phyloP scores from a whole-genome alignment of 371 early-diverging fungal species.

The Globomyces sp. region DNA sequence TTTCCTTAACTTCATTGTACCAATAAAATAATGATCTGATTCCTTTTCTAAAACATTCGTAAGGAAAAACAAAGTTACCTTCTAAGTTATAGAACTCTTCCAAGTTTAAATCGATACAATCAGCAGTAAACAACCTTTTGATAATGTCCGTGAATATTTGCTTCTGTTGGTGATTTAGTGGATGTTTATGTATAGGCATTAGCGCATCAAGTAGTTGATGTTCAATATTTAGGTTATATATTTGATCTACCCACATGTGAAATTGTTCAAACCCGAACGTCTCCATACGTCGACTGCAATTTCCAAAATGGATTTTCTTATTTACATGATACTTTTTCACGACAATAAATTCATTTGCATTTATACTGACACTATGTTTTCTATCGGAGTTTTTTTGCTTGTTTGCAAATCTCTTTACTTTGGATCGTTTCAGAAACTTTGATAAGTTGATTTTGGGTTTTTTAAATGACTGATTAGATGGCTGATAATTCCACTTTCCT shows the following conservation, averaged over 20 bases:
- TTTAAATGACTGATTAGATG: not conserved
- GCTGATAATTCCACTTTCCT: not conserved
- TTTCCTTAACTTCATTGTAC: conserved; percentile 7
- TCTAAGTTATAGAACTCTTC: not conserved
- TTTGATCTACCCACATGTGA: no score
- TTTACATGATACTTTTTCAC: not conserved
- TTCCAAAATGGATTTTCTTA: not conserved
- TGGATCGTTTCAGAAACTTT: not conserved
- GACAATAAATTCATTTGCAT: not conserved
- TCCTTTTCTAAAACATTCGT: not conserved
- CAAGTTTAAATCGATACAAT: not conserved
- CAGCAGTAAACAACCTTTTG: not conserved
- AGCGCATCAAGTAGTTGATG: not conserved
- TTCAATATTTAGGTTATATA: not conserved
- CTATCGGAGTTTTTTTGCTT: not conserved
- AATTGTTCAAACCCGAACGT: not conserved
- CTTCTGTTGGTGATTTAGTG: not conserved
- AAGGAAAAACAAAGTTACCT: not conserved
- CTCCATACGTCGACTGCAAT: not conserved
- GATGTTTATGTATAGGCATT: not conserved
- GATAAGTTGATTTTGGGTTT: conserved; percentile 4
- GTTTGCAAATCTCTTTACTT: not conserved
- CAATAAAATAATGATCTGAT: not conserved
- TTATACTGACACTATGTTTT: not conserved
- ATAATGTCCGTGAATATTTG: not conserved